Base-by-base conservation (phyloP, 2,329 filamentous ascomycete species). In the Cordyceps tenuipes region DNA sequence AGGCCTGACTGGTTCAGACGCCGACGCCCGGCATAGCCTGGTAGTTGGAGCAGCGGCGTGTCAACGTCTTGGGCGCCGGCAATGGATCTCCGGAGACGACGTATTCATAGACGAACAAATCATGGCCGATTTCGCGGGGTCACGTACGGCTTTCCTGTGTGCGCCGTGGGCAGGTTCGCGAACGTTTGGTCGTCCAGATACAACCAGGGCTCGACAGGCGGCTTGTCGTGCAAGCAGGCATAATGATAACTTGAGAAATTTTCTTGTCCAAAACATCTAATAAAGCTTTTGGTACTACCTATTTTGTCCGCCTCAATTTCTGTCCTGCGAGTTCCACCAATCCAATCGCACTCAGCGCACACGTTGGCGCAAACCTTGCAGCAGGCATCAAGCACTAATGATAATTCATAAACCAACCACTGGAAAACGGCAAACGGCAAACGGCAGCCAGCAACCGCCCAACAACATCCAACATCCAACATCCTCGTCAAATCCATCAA, bases 101-200 rank as follows among this genome's bases (percentile, higher is more conserved):
- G 41, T 49, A 60, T 41, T 55, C 58, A 6, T 54, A 55, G 13
- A 47, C 23, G 2, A 49, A 23, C 17, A 60, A 21, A 12, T 60
- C 43, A 6, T 39, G 41, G 3, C 58, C 58, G 8, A 60, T 43
- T 47, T 60, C 58, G 0, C 54, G 50, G 36, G n/a, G 12, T 7
- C 29, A 49, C 58, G 13, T 50, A 55, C 58, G n/a, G 50, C 58
- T 23, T 60, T 60, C 51, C 55, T 60, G 17, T 50, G 41, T 60
- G 17, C 58, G 41, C 31, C 50, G 39, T 4, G 50, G 50, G 21
- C 58, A 60, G 19, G 50, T 60, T 48, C 58, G n/a, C n/a, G n/a
- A n/a, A n/a, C n/a, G n/a, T n/a, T n/a, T n/a, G n/a, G n/a, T n/a
- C n/a, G n/a, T 29, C 26, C 6, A 29, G 3, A 3, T 29, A 6